Base-by-base conservation (phyloP, 2,329 filamentous ascomycete species). In the Diaporthe nobilis region DNA sequence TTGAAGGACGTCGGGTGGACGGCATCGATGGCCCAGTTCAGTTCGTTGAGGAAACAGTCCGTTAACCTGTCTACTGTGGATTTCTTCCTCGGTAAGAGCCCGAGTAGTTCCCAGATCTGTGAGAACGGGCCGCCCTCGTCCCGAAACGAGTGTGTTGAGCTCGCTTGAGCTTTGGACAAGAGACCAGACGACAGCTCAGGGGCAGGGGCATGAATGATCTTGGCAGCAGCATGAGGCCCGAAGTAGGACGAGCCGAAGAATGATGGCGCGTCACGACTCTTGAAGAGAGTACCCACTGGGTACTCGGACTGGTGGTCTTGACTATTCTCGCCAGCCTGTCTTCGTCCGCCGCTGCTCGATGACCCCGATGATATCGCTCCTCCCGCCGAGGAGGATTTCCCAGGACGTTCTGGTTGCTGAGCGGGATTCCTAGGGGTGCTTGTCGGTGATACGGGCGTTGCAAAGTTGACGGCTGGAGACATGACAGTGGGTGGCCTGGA, bases 31-130 rank as follows among this genome's bases (percentile, higher is more conserved):
- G 61, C 61, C 61, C 61, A 49, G 28, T 67, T 67, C 10, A 67
- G 61, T n/a, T 67, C 61, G 10, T 67, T 17, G 1, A 67, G 61
- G 42, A 67, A 67, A 3, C 61, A 67, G 25, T 49, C 42, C 5
- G 61, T 67, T 28, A 67, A 37, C 28, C 25, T 47, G 28, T 67
- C 61, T 10, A 67, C 85, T 0, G 81, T 82, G 1, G 81, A 78
- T 76, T 84, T 85, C 44, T 82, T 82, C 1, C 84, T 81, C 2
- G 85, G 85, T 9, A 86, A 76, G 1, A 82, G 76, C 0, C 85
- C 85, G 6, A 86, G 79, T 1, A 86, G 77, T 63, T 86, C 85
- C 85, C 85, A 86, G 17, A 84, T 67, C 75, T 75, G 13, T 77
- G 72, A 72, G 44, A 73, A 78, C 0, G 77, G 77, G 2, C 77